Base-by-base conservation (phyloP, 768 basidiomycete species). In the Serendipita sp. region DNA sequence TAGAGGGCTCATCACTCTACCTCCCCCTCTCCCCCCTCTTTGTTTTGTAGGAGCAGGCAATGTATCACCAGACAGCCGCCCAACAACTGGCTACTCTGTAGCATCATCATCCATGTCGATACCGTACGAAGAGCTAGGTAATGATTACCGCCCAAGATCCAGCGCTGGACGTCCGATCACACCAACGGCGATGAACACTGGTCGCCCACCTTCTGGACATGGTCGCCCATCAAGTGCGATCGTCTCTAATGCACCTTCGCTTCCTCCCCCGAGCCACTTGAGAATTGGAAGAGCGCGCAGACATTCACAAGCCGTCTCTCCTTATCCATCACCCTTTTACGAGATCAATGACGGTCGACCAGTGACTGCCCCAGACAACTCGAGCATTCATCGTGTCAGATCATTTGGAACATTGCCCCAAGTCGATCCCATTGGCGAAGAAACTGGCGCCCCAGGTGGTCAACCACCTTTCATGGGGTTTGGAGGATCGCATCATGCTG, bases 231-330 rank as follows among this genome's bases (percentile, higher is more conserved):
- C 44, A 16, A 65, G 65, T 41, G 65, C 65, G 5, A 60, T 60
- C 8, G 56, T 35, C 37, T 2, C 56, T n/a, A 60, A 10, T 34
- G 56, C 16, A n/a, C 56, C 56, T 8, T 35, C 56, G 8, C 48
- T 51, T 32, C 56, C 56, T n/a, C 48, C 48, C n/a, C 37, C 56
- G 10, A 60, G 56, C 18, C 45, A 47, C 38, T 35, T 67, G 24
- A 65, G 86, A 72, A 80, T 91, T 41, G 82, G 88, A 32, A 80
- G 89, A 35, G 80, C 81, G 51, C 80, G 89, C 48, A 81, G 89
- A 65, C 89, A 91, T 73, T 88, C 86, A 72, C 89, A 92, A 73
- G 89, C 89, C 0, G 85, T 92, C 79, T 87, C 84, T 70, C 89
- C 89, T 11, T 92, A 92, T 74, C 89, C 89, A 16, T 86, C 83